Evolutionary conservation across 164 flowering plant genomes (phyloP).

Genomic region (Vitis amurensis): DNA sequence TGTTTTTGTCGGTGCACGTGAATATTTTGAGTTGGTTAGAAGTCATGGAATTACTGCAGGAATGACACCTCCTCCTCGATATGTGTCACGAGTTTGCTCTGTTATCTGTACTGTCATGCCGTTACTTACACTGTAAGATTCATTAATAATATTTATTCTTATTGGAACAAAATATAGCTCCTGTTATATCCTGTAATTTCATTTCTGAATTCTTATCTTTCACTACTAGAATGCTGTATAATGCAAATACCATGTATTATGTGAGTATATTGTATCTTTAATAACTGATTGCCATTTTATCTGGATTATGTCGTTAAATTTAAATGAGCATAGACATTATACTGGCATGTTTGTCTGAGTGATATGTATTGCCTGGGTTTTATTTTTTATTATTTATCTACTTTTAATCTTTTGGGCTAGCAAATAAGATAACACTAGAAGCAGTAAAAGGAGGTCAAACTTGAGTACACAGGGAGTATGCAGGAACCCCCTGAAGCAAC

Average conservation of each 20-base stretch:
- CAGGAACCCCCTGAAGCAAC: no score
- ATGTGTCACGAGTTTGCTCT: slow-evolving; percentile 90
- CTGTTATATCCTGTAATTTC: no score
- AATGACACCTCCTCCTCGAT: slow-evolving; percentile 99
- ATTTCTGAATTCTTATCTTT: not conserved
- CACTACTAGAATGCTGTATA: no score
- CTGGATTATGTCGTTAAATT: not conserved
- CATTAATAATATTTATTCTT: no score
- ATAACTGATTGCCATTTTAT: not conserved
- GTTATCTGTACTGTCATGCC: slow-evolving; percentile 90
- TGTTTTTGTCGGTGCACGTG: slow-evolving; percentile 74
- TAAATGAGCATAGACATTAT: not conserved
- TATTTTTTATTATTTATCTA: not conserved
- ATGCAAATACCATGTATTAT: no score
- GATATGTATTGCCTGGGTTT: not conserved
- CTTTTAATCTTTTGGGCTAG: no score
- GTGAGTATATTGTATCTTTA: no score
- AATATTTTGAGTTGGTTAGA: slow-evolving; percentile 89
- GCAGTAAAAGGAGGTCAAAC: no score
- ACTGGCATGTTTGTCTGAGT: not conserved
- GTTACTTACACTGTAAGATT: slow-evolving; percentile 74
- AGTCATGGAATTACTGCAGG: slow-evolving; percentile 86
- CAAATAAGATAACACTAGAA: no score
- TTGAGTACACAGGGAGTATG: no score
- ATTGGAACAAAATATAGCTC: no score